A percentile compares a stretch with the other conserved stretches of the same genome.
Evolutionary conservation across 78 protist genomes (phyloP).

Genomic region (Dictyostelium capitatum): DNA sequence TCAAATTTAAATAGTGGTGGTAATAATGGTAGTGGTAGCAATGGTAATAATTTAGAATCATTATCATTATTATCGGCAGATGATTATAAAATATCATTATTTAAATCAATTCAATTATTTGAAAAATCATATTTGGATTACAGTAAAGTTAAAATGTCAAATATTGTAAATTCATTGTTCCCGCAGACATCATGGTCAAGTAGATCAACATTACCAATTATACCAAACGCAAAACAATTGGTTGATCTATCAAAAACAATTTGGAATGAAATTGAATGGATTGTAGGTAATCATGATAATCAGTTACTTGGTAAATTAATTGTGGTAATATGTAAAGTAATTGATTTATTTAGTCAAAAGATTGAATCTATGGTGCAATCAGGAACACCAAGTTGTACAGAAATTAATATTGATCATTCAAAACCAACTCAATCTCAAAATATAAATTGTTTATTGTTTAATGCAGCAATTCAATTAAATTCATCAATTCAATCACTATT

Average conservation of each 20-base stretch:
- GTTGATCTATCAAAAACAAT: slow-evolving; percentile 50
- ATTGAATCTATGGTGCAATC: slow-evolving; percentile 27
- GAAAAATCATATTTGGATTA: slow-evolving; percentile 65
- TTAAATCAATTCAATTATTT: slow-evolving; percentile 38
- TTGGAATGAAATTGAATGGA: slow-evolving; percentile 55
- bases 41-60: not conserved
- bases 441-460: slow-evolving; percentile 20
- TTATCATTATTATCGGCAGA: not conserved
- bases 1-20: not conserved
- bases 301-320: slow-evolving; percentile 8
- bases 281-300: not conserved
- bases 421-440: slow-evolving; percentile 18
- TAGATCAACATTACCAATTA: not conserved
- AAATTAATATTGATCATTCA: not conserved
- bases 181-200: slow-evolving; percentile 43
- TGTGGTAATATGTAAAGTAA: not conserved
- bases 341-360: slow-evolving; percentile 37
- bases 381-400: not conserved
- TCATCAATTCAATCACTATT: slow-evolving; percentile 36
- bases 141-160: not conserved
- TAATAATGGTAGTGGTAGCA: not conserved
- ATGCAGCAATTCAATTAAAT: slow-evolving; percentile 31
- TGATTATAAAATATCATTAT: slow-evolving; percentile 37
- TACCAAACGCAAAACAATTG: slow-evolving; percentile 39
- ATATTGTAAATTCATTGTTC: slow-evolving; percentile 16